Evolutionary conservation across 805 yeast genomes (phyloP).

Genomic region (Zygosaccharomyces rouxii): DNA sequence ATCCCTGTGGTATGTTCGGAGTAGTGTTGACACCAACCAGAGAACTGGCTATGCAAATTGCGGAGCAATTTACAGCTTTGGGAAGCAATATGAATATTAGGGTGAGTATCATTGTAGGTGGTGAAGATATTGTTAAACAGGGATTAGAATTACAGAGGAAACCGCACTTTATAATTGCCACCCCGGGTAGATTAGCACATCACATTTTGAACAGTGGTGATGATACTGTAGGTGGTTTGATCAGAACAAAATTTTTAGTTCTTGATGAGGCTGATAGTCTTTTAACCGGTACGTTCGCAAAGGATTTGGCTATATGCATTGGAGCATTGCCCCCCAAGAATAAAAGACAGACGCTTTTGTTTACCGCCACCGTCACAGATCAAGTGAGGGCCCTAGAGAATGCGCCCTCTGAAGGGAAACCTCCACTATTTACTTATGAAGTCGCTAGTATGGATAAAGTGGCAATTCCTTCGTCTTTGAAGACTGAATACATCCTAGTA

Average conservation of each 20-base stretch:
- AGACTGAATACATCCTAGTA: constrained; percentile 62
- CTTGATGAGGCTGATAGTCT: constrained; percentile 95
- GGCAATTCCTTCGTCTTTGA: constrained; percentile 72
- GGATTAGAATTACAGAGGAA: constrained; percentile 71
- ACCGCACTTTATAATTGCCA: constrained; percentile 94
- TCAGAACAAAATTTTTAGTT: constrained; percentile 74
- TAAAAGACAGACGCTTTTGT: constrained; percentile 79
- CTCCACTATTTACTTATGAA: constrained; percentile 63
- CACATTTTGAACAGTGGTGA: constrained; percentile 85
- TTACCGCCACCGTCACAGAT: constrained; percentile 95
- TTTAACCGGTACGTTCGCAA: constrained; percentile 76
- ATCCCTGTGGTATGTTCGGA: constrained; percentile 91
- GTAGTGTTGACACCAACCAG: constrained; percentile 86
- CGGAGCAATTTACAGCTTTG: constrained; percentile 90
- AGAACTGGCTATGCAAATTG: constrained; percentile 93
- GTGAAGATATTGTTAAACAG: constrained; percentile 89
- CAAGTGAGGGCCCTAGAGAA: constrained; percentile 78
- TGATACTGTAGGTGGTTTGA: constrained; percentile 75
- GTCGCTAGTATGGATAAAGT: constrained; percentile 68
- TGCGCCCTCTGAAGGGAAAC: constrained; percentile 51
- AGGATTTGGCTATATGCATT: constrained; percentile 71
- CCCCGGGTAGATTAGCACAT: constrained; percentile 95
- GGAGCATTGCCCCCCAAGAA: constrained; percentile 63
- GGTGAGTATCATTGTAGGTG: constrained; percentile 86
- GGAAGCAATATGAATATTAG: constrained; percentile 86